Conservation (phyloP, 2,329 filamentous ascomycete genomes). For the Alternaria angustiovoidea region DNA sequence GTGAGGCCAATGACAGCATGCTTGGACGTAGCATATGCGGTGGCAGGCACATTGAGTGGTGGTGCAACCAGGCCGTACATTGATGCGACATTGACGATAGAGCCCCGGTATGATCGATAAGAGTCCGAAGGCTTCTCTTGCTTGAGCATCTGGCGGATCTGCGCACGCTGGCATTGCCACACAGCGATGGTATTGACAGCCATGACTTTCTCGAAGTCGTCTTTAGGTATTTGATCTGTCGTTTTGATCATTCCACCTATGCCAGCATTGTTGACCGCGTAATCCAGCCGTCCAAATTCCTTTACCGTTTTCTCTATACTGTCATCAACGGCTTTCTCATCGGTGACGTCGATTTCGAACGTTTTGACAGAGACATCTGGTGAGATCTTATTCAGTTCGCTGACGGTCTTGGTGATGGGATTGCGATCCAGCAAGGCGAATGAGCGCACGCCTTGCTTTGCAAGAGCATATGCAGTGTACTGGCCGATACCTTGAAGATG, state of each 20-base stretch:
- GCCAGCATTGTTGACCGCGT: slow-evolving; percentile 65
- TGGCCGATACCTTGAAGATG: slow-evolving; percentile 58
- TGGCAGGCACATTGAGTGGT: slow-evolving; percentile 48
- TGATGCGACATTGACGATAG: slow-evolving; percentile 64
- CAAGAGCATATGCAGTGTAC: slow-evolving; percentile 57
- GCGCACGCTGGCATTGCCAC: slow-evolving; percentile 64
- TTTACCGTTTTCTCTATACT: slow-evolving; percentile 54
- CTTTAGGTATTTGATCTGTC: slow-evolving; percentile 58
- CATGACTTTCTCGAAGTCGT: slow-evolving; percentile 61
- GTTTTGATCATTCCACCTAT: slow-evolving; percentile 54
- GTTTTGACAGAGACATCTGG: slow-evolving; percentile 54
- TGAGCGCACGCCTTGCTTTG: slow-evolving; percentile 57
- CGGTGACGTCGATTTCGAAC: slow-evolving; percentile 58
- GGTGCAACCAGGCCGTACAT: slow-evolving; percentile 60
- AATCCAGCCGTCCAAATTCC: slow-evolving; percentile 63
- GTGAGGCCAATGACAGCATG: slow-evolving; percentile 65
- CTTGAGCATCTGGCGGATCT: slow-evolving; percentile 61
- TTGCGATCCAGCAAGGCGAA: slow-evolving; percentile 61
- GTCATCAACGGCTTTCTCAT: slow-evolving; percentile 54
- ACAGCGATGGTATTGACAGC: slow-evolving; percentile 65
- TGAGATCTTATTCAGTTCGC: slow-evolving; percentile 48
- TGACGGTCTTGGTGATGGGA: slow-evolving; percentile 39
- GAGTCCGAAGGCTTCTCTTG: slow-evolving; percentile 53
- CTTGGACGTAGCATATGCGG: slow-evolving; percentile 62
- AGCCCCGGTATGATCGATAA: slow-evolving; percentile 54